A percentile compares a stretch with the other conserved stretches of the same genome.
These are phyloP conservation scores for Trichoderma atroviride DNA, from an alignment of 2,329 filamentous ascomycete genomes.

Conservation along the genomic window DNA sequence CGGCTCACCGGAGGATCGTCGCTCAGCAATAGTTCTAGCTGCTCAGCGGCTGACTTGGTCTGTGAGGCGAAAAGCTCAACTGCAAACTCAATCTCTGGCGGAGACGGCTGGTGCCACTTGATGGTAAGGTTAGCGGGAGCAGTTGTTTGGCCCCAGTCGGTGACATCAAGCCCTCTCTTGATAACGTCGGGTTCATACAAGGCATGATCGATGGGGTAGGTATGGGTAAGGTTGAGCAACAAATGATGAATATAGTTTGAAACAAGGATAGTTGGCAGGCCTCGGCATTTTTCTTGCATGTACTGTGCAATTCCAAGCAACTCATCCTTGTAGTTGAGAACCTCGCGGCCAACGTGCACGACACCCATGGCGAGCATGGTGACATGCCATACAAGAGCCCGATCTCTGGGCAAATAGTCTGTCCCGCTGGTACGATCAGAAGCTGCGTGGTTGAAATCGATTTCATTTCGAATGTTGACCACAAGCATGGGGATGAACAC, in stretches of 20 bases:
- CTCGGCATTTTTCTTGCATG: conserved; percentile 95
- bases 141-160: conserved; percentile 83
- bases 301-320: conserved; percentile 89
- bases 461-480: conserved; percentile 90
- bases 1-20: conserved; percentile 81
- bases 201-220: conserved; percentile 86
- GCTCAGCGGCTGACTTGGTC: conserved; percentile 72
- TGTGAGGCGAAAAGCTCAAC: conserved; percentile 87
- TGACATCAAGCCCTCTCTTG: conserved; percentile 69
- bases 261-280: conserved; percentile 91
- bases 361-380: conserved; percentile 98
- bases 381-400: conserved; percentile 93
- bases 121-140: conserved; percentile 77
- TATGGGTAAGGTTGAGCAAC: conserved; percentile 89
- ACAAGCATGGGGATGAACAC: conserved; percentile 89
- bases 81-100: conserved; percentile 83
- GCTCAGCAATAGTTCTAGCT: conserved; percentile 78
- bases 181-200: conserved; percentile 82
- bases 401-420: conserved; percentile 88
- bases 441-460: conserved; percentile 93
- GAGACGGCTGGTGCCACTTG: conserved; percentile 84
- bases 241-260: conserved; percentile 98
- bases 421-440: conserved; percentile 92
- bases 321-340: conserved; percentile 85
- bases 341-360: conserved; percentile 89